A percentile compares a stretch with the other conserved stretches of the same genome.
phyloP scores from a whole-genome alignment of 179 eudicot genomes.

The Pouteria campechiana region DNA sequence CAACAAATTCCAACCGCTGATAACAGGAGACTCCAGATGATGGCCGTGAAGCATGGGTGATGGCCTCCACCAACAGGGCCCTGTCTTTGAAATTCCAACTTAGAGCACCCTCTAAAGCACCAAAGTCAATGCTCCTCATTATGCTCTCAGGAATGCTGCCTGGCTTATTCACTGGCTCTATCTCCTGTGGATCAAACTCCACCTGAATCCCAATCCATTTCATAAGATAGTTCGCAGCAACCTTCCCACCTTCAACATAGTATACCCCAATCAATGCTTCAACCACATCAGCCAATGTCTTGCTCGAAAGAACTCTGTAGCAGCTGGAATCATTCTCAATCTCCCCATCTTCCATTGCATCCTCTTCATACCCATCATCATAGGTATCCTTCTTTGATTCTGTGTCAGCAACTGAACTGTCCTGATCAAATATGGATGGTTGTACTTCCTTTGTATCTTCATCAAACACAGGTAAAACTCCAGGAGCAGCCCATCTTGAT shows the following conservation, averaged over 20 bases:
- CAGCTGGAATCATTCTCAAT: slow-evolving; percentile 88
- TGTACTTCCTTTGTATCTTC: slow-evolving; percentile 83
- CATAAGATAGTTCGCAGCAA: slow-evolving; percentile 93
- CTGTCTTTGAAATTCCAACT: slow-evolving; percentile 46
- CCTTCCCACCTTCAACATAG: slow-evolving; percentile 92
- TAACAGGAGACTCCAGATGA: slow-evolving; percentile 99
- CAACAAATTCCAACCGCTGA: slow-evolving; percentile 95
- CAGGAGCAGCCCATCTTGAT: slow-evolving; percentile 99
- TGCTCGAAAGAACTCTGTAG: slow-evolving; percentile 92
- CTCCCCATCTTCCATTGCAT: slow-evolving; percentile 96
- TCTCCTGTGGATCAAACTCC: slow-evolving; percentile 62
- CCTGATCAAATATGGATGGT: slow-evolving; percentile 48
- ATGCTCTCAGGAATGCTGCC: slow-evolving; percentile 56
- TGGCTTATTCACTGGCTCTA: slow-evolving; percentile 34
- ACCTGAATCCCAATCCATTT: slow-evolving; percentile 90
- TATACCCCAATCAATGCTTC: slow-evolving; percentile 94
- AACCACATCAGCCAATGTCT: slow-evolving; percentile 96
- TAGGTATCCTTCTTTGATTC: slow-evolving; percentile 16
- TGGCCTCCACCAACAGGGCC: slow-evolving; percentile 79
- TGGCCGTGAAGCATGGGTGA: slow-evolving; percentile 98
- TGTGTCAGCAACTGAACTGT: slow-evolving; percentile 13
- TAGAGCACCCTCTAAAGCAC: slow-evolving; percentile 63
- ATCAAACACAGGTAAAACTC: slow-evolving; percentile 93
- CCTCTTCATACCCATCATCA: slow-evolving; percentile 37
- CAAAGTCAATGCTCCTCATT: slow-evolving; percentile 66